Percentiles rank a stretch among this genome's conserved stretches.
Conservation (phyloP, 2,329 filamentous ascomycete species). For the Colletotrichum lupini region DNA sequence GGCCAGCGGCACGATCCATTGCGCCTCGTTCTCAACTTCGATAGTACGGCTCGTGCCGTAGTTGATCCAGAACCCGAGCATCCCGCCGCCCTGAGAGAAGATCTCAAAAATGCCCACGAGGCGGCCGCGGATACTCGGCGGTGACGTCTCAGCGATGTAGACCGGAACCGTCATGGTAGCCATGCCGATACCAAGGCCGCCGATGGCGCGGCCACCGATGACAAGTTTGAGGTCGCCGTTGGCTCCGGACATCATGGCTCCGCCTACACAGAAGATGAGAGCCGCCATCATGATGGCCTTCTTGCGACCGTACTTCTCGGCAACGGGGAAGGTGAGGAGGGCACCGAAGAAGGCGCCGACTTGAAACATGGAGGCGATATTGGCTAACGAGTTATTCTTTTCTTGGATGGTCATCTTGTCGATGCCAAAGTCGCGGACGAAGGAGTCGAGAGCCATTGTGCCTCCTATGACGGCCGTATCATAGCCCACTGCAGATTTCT, state of each 20-base stretch:
- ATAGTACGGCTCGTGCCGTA: conserved; percentile 37
- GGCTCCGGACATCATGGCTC: conserved; percentile 47
- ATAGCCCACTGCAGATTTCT: conserved; percentile 44
- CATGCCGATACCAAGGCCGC: conserved; percentile 61
- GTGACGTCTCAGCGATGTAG: conserved; percentile 55
- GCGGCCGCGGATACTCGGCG: conserved; percentile 61
- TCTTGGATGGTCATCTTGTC: conserved; percentile 38
- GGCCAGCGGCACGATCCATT: conserved; percentile 56
- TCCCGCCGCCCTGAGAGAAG: conserved; percentile 56
- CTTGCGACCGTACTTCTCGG: conserved; percentile 58
- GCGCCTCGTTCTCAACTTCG: conserved; percentile 28
- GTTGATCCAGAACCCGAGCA: conserved; percentile 57
- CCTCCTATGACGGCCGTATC: conserved; percentile 54
- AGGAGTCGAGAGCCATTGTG: conserved; percentile 51
- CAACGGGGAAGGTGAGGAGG: conserved; percentile 55
- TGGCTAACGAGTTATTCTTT: conserved; percentile 48
- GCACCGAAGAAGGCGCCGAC: conserved; percentile 48
- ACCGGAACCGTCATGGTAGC: conserved; percentile 59
- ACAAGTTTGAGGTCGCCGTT: conserved; percentile 50
- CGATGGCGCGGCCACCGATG: conserved; percentile 60
- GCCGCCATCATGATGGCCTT: conserved; percentile 58
- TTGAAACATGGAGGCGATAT: conserved; percentile 39
- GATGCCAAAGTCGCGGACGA: conserved; percentile 49
- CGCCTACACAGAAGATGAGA: conserved; percentile 52
- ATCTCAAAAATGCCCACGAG: conserved; percentile 64